A percentile compares a stretch with the other conserved stretches of the same genome.
Conservation (phyloP, 768 basidiomycete genomes). For the Kwoniella sp. region DNA sequence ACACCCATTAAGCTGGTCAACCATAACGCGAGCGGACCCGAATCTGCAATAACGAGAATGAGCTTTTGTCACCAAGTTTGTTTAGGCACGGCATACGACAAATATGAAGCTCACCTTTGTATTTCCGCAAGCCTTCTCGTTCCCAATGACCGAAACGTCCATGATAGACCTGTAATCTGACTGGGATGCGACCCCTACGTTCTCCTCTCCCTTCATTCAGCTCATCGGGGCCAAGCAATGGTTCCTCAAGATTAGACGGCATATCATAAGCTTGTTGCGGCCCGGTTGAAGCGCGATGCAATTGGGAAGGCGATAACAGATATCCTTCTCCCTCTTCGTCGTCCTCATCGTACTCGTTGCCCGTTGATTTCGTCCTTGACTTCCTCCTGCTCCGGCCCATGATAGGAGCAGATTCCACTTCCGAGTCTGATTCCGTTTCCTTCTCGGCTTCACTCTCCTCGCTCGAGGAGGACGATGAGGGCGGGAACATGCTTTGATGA, state of each 20-base stretch:
- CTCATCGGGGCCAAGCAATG: conserved; percentile 47
- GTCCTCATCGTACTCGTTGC: conserved; percentile 23
- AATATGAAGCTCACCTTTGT: conserved; percentile 42
- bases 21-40: conserved; percentile 52
- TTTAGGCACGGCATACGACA: not conserved
- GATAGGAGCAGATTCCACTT: conserved; percentile 30
- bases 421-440: conserved; percentile 34
- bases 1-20: conserved; percentile 46
- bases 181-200: conserved; percentile 29
- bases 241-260: conserved; percentile 36
- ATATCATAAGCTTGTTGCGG: conserved; percentile 4
- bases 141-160: conserved; percentile 49
- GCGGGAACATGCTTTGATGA: conserved; percentile 53
- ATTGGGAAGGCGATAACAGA: conserved; percentile 35
- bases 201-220: conserved; percentile 19
- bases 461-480: conserved; percentile 41
- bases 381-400: conserved; percentile 31
- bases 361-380: conserved; percentile 21
- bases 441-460: conserved; percentile 38
- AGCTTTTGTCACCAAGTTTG: too few species aligned
- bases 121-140: conserved; percentile 46
- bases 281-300: conserved; percentile 19
- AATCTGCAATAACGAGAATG: conserved; percentile 30
- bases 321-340: conserved; percentile 35
- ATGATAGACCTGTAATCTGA: conserved; percentile 47